These are phyloP conservation scores for Aspergillus conjunctus DNA, from an alignment of 495 filamentous ascomycete species.

Conservation along the genomic window DNA sequence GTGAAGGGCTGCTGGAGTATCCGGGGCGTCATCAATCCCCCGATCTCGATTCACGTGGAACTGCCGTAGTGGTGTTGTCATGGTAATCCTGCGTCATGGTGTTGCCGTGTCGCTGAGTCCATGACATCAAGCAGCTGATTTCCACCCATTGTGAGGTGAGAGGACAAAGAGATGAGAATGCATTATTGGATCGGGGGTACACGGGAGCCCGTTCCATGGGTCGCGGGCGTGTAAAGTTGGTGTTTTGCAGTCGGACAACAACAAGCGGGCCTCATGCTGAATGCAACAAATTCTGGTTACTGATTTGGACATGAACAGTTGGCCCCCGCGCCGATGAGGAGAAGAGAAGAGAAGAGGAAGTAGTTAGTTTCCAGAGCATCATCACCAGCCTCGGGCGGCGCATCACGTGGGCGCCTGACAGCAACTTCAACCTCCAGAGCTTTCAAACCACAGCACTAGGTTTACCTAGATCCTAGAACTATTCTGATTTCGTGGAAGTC, in stretches of 20 bases:
- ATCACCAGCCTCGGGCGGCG: not conserved
- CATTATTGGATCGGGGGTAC: conserved; percentile 10
- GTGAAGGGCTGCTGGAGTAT: not conserved
- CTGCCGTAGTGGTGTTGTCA: conserved; percentile 30
- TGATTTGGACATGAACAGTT: not conserved
- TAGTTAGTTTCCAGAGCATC: not conserved
- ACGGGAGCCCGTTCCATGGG: conserved; percentile 7
- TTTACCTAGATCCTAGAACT: too few species aligned
- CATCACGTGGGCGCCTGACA: conserved; percentile 4
- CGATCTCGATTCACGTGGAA: conserved; percentile 11
- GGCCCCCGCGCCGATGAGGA: not conserved
- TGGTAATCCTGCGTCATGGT: conserved; percentile 11
- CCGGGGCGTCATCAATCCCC: conserved; percentile 8
- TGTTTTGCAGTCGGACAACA: not conserved
- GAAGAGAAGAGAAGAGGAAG: not conserved
- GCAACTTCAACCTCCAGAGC: not conserved
- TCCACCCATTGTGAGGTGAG: not conserved
- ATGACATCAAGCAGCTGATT: conserved; percentile 24
- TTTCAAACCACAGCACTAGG: too few species aligned
- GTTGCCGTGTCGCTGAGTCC: conserved; percentile 5
- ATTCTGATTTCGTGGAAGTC: too few species aligned
- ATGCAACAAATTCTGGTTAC: not conserved
- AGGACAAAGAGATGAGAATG: conserved; percentile 11
- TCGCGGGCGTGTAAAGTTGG: not conserved
- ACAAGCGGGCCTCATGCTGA: not conserved